Conservation (phyloP, 164 flowering plant genomes). For the Euptelea pleiosperma region DNA sequence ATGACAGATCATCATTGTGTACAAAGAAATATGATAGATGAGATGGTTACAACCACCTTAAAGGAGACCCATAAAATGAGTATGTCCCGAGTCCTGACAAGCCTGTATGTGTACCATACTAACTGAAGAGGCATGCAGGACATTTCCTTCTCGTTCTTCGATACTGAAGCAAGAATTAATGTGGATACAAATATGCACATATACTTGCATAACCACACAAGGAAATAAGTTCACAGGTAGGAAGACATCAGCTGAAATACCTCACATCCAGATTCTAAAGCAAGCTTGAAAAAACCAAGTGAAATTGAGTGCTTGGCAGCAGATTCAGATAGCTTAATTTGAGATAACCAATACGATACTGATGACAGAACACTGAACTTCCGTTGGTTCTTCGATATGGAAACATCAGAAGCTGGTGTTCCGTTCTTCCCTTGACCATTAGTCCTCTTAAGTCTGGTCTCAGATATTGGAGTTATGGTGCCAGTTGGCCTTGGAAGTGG, state of each 20-base stretch:
- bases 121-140: no score
- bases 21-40: no score
- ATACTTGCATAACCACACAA: no score
- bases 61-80: no score
- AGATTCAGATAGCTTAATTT: conserved; percentile 83
- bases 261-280: conserved; percentile 87
- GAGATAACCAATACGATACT: conserved; percentile 78
- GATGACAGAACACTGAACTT: conserved; percentile 55
- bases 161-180: no score
- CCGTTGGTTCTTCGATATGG: conserved; percentile 38
- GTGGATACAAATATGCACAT: no score
- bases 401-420: conserved; percentile 63
- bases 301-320: conserved; percentile 80
- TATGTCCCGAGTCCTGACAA: no score
- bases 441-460: conserved; percentile 38
- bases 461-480: conserved; percentile 66
- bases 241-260: conserved; percentile 29
- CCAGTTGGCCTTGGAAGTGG: conserved; percentile 40
- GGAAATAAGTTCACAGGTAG: background rate
- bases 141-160: no score
- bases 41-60: no score
- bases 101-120: no score
- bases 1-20: no score
- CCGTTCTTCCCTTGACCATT: conserved; percentile 36
- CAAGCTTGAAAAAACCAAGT: conserved; percentile 91